phyloP scores from a whole-genome alignment of 2,329 filamentous ascomycete genomes.

The Didymellaceae sp. region DNA sequence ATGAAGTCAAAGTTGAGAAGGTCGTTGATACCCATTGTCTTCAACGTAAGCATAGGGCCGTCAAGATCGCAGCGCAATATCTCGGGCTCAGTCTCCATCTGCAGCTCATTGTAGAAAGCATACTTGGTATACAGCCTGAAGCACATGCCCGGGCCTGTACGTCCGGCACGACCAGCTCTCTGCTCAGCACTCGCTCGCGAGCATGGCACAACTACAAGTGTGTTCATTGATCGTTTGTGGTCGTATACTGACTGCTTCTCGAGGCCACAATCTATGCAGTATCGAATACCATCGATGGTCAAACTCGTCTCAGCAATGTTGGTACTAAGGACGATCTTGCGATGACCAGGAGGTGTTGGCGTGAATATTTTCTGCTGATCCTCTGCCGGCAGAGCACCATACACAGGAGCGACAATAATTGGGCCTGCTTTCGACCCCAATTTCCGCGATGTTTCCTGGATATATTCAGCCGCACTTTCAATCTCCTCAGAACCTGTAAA shows the following conservation, averaged over 20 bases:
- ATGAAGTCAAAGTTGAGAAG: slow-evolving; percentile 95
- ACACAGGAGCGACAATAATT: slow-evolving; percentile 90
- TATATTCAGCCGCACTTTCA: slow-evolving; percentile 80
- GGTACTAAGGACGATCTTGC: slow-evolving; percentile 92
- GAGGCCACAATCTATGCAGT: slow-evolving; percentile 94
- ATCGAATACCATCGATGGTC: slow-evolving; percentile 95
- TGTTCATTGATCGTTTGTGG: slow-evolving; percentile 89
- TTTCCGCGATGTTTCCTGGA: slow-evolving; percentile 85
- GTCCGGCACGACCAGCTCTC: slow-evolving; percentile 87
- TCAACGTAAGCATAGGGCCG: slow-evolving; percentile 81
- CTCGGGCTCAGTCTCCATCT: slow-evolving; percentile 89
- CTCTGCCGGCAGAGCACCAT: slow-evolving; percentile 90
- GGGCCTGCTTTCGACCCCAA: slow-evolving; percentile 84
- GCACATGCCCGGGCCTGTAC: slow-evolving; percentile 89
- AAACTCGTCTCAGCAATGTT: slow-evolving; percentile 97
- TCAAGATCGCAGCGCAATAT: slow-evolving; percentile 91
- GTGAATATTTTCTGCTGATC: slow-evolving; percentile 94
- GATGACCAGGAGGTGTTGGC: slow-evolving; percentile 80
- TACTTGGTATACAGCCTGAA: slow-evolving; percentile 94
- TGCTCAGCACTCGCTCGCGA: slow-evolving; percentile 93
- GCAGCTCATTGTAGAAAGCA: slow-evolving; percentile 93
- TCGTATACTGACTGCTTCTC: slow-evolving; percentile 97
- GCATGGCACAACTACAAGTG: slow-evolving; percentile 86
- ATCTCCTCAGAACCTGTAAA: slow-evolving; percentile 97
- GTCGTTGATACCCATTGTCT: slow-evolving; percentile 90